A percentile compares a stretch with the other conserved stretches of the same genome.
Conservation (phyloP, 179 eudicot genomes). For the Silene noctiflora region DNA sequence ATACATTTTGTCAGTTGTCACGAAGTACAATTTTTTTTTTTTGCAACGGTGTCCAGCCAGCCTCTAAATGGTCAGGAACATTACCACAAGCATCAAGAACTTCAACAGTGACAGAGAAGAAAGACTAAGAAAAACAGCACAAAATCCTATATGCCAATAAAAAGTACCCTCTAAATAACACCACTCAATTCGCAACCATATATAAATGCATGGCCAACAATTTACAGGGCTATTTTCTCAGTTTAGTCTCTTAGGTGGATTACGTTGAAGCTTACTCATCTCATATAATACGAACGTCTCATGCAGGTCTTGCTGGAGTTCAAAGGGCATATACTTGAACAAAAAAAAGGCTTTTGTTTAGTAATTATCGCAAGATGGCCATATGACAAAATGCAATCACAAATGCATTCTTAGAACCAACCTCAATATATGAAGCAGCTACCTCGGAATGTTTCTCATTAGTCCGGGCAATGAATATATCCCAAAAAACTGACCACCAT, state of each 20-base stretch:
- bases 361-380: background rate
- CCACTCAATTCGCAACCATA: background rate
- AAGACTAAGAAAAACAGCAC: background rate
- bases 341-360: background rate
- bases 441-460: constrained; percentile 92
- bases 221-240: background rate
- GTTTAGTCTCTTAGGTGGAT: background rate
- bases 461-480: constrained; percentile 75
- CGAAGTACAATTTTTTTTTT: background rate
- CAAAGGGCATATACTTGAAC: background rate
- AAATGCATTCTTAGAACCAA: constrained; percentile 29
- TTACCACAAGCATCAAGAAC: background rate
- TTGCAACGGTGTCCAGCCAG: background rate
- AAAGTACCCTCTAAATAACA: background rate
- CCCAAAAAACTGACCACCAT: constrained; percentile 94
- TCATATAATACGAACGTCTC: background rate
- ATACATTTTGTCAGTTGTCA: background rate
- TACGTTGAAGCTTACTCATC: background rate
- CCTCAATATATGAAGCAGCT: constrained; percentile 99
- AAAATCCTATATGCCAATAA: too few species aligned
- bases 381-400: background rate
- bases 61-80: background rate
- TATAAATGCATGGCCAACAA: background rate
- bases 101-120: background rate
- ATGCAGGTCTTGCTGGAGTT: background rate